Evolutionary conservation across 352 stramenopile species (phyloP).

Genomic region (Phytophthora hibernalis): DNA sequence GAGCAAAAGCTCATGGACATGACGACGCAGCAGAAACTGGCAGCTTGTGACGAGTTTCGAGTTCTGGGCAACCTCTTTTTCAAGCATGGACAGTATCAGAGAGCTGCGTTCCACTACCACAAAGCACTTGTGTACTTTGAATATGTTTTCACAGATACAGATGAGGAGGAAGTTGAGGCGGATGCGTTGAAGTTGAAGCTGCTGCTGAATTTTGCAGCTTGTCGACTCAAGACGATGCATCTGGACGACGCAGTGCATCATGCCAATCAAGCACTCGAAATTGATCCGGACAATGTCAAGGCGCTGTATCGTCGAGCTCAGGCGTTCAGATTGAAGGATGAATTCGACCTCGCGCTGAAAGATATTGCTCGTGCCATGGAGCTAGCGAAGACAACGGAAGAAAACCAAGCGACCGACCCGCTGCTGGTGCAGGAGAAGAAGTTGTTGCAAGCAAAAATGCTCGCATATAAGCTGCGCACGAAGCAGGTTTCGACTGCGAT

Average conservation of each 20-base stretch:
- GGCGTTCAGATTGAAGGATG: slow-evolving; percentile 66
- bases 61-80: slow-evolving; percentile 80
- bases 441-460: slow-evolving; percentile 67
- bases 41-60: slow-evolving; percentile 71
- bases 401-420: slow-evolving; percentile 31
- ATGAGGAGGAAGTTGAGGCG: slow-evolving; percentile 55
- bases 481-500: slow-evolving; percentile 78
- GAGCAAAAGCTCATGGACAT: slow-evolving; percentile 92
- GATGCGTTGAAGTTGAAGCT: slow-evolving; percentile 65
- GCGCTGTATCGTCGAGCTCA: slow-evolving; percentile 76
- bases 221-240: slow-evolving; percentile 75
- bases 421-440: slow-evolving; percentile 63
- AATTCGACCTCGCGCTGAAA: slow-evolving; percentile 66
- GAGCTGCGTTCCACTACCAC: slow-evolving; percentile 84
- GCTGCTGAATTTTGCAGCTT: slow-evolving; percentile 81
- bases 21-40: slow-evolving; percentile 68
- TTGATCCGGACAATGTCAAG: slow-evolving; percentile 67
- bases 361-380: slow-evolving; percentile 56
- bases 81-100: slow-evolving; percentile 80
- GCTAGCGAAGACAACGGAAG: slow-evolving; percentile 15
- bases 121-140: slow-evolving; percentile 88
- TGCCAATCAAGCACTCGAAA: slow-evolving; percentile 57
- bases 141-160: slow-evolving; percentile 82
- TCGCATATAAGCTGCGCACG: slow-evolving; percentile 75
- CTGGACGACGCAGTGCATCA: slow-evolving; percentile 80